Evolutionary conservation across 2,329 filamentous ascomycete genomes (phyloP).

Genomic region (Nothophaeocryptopus gaeumannii): DNA sequence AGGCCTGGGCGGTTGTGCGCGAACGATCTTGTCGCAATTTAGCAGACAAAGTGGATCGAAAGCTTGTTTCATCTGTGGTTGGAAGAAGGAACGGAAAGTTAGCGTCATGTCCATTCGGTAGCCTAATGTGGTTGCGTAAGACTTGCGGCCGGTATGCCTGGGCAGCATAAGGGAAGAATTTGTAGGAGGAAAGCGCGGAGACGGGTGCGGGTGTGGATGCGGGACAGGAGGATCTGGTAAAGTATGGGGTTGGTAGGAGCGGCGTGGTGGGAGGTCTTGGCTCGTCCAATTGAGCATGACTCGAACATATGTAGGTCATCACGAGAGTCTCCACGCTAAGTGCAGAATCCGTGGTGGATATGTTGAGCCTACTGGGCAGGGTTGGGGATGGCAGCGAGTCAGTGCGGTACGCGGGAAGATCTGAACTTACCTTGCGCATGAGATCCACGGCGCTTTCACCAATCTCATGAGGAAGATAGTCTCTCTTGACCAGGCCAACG

Average conservation of each 20-base stretch:
- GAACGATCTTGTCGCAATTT: conserved; percentile 65
- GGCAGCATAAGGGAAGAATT: not conserved
- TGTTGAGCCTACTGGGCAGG: no score
- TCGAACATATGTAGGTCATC: no score
- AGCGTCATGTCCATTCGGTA: conserved; percentile 3
- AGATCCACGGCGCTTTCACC: conserved; percentile 71
- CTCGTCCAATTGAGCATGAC: no score
- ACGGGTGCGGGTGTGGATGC: no score
- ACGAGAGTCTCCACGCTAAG: no score
- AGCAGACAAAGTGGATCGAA: conserved; percentile 70
- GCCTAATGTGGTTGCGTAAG: not conserved
- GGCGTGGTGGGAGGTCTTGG: no score
- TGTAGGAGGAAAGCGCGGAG: no score
- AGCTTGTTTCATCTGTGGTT: conserved; percentile 67
- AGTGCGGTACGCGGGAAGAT: not conserved
- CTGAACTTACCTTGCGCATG: conserved; percentile 68
- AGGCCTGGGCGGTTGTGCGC: conserved; percentile 49
- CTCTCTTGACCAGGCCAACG: conserved; percentile 78
- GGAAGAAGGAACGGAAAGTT: not conserved
- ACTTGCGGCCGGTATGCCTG: no score
- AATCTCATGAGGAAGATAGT: conserved; percentile 76
- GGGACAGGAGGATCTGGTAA: no score
- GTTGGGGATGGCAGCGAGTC: not conserved
- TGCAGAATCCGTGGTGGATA: no score
- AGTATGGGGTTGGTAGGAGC: no score